Evolutionary conservation across 495 filamentous ascomycete genomes (phyloP).

Genomic region (Polyplosphaeria fusca): DNA sequence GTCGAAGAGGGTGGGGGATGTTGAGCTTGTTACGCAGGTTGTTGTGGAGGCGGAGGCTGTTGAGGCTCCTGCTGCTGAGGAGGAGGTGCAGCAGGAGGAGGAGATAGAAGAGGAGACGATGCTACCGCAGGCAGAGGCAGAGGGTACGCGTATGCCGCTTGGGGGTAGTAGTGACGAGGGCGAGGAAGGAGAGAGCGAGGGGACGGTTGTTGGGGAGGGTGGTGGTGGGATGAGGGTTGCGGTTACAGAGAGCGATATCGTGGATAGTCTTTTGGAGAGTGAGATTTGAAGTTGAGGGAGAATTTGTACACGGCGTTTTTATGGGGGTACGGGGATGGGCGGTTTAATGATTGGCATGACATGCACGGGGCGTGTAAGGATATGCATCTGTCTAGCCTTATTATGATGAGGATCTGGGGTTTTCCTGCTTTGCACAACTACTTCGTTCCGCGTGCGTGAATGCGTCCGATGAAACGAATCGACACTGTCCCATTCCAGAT

Average conservation of each 20-base stretch:
- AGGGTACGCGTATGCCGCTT: constrained; percentile 35
- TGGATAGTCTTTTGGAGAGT: constrained; percentile 35
- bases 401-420: too few species aligned
- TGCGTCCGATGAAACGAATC: too few species aligned
- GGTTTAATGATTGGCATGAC: too few species aligned
- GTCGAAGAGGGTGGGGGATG: constrained; percentile 27
- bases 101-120: constrained; percentile 26
- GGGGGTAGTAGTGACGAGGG: constrained; percentile 33
- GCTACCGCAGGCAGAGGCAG: constrained; percentile 19
- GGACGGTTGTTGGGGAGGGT: neutral
- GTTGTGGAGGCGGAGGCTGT: neutral
- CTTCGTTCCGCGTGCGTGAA: too few species aligned
- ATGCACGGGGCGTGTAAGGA: too few species aligned
- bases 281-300: constrained; percentile 10
- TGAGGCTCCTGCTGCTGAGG: constrained; percentile 26
- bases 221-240: constrained; percentile 33
- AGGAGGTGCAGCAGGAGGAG: constrained; percentile 31
- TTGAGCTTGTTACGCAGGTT: neutral
- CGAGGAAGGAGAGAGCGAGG: constrained; percentile 32
- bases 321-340: neutral
- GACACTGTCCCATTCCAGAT: too few species aligned
- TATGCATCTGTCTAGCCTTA: too few species aligned
- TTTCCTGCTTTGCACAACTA: too few species aligned
- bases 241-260: constrained; percentile 28
- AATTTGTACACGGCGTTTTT: too few species aligned